A percentile compares a stretch with the other conserved stretches of the same genome.
Conservation (phyloP, 495 filamentous ascomycete species). For the Neurospora intermedia region DNA sequence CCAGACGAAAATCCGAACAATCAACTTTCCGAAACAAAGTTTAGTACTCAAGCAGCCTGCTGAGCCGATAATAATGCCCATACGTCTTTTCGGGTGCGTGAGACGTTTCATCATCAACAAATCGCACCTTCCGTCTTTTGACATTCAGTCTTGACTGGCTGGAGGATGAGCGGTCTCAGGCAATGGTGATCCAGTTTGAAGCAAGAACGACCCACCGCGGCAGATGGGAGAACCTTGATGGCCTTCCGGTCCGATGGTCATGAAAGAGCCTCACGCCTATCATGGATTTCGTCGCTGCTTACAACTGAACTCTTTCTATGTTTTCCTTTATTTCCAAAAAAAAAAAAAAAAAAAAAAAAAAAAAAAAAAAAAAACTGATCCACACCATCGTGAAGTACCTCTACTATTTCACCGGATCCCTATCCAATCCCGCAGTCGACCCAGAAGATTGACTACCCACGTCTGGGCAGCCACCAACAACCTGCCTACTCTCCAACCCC, state of each 20-base stretch:
- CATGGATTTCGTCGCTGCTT: not conserved
- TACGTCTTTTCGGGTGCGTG: not conserved
- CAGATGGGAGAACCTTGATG: not conserved
- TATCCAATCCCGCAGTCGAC: not conserved
- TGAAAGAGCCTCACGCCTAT: not conserved
- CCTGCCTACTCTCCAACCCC: not conserved
- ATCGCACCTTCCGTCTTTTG: not conserved
- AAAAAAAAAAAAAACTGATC: no score
- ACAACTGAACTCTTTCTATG: not conserved
- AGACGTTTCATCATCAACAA: not conserved
- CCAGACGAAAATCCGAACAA: not conserved
- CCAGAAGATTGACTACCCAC: not conserved
- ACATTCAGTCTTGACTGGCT: not conserved
- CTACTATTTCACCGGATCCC: not conserved
- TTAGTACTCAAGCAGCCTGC: not conserved
- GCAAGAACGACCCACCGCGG: not conserved
- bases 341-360: no score
- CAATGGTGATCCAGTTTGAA: not conserved
- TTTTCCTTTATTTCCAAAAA: no score
- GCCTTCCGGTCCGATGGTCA: not conserved
- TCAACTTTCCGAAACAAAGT: not conserved
- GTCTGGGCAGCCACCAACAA: not conserved
- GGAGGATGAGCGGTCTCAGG: not conserved
- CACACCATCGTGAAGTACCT: not conserved
- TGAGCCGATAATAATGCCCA: not conserved